A percentile compares a stretch with the other conserved stretches of the same genome.
Evolutionary conservation across 371 early-diverging fungal species (phyloP).

Genomic region (Apophysomyces elegans): DNA sequence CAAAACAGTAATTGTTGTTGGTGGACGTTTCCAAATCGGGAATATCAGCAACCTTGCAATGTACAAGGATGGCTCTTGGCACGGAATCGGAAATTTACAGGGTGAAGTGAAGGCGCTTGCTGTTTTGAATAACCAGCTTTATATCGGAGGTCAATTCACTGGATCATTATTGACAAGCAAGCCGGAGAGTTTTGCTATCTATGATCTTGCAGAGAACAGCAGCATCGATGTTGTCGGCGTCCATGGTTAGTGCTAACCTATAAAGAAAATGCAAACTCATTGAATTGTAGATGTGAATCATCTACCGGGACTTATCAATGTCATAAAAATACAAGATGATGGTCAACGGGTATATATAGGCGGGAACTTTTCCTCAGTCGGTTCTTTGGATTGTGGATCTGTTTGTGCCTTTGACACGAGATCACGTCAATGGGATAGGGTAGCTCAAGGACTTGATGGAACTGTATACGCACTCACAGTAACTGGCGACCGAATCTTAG

Average conservation of each 20-base stretch:
- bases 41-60: slow-evolving; percentile 30
- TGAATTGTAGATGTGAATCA: slow-evolving; percentile 14
- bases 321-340: slow-evolving; percentile 42
- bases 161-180: slow-evolving; percentile 15
- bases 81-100: slow-evolving; percentile 23
- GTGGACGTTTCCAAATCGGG: slow-evolving; percentile 34
- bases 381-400: slow-evolving; percentile 34
- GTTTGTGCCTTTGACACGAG: slow-evolving; percentile 44
- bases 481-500: slow-evolving; percentile 16
- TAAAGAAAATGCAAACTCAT: background rate
- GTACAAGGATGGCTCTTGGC: slow-evolving; percentile 37
- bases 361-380: slow-evolving; percentile 54
- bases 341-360: slow-evolving; percentile 51
- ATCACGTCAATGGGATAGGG: slow-evolving; percentile 41
- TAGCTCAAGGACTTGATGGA: slow-evolving; percentile 24
- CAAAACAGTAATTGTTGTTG: slow-evolving; percentile 27
- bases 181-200: slow-evolving; percentile 37
- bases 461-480: slow-evolving; percentile 18
- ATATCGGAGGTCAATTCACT: slow-evolving; percentile 41
- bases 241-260: slow-evolving; percentile 17
- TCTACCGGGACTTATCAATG: slow-evolving; percentile 39
- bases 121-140: slow-evolving; percentile 26
- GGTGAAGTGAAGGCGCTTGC: slow-evolving; percentile 33
- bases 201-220: slow-evolving; percentile 25
- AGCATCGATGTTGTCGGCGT: slow-evolving; percentile 27